A percentile compares a stretch with the other conserved stretches of the same genome.
These are phyloP conservation scores for Boechera divaricarpa DNA, from an alignment of 345 rosid genomes.

Conservation along the genomic window DNA sequence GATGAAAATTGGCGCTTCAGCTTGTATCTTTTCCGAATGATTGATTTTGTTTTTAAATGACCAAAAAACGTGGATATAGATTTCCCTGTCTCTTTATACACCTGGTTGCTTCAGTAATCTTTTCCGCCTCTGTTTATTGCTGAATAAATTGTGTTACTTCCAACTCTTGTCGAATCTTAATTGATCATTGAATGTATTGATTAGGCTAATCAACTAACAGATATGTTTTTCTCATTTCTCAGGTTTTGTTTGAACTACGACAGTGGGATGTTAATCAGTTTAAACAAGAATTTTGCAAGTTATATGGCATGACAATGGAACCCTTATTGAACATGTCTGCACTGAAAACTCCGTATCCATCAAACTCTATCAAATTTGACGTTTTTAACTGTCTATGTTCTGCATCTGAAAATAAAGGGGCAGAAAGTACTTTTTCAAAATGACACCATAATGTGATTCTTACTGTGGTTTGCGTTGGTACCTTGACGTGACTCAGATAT, in stretches of 20 bases:
- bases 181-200: not conserved
- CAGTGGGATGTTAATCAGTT: constrained; percentile 94
- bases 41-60: constrained; percentile 3
- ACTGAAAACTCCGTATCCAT: constrained; percentile 92
- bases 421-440: not conserved
- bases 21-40: constrained; percentile 15
- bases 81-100: constrained; percentile 1
- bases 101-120: constrained; percentile 18
- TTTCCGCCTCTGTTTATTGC: not conserved
- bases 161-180: constrained; percentile 14
- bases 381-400: constrained; percentile 13
- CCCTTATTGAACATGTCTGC: constrained; percentile 94
- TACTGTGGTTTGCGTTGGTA: constrained; percentile 28
- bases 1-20: constrained; percentile 19
- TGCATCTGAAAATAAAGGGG: constrained; percentile 10
- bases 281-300: constrained; percentile 88
- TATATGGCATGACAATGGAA: constrained; percentile 98
- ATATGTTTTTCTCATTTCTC: constrained; percentile 34
- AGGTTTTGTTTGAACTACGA: constrained; percentile 83
- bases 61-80: not conserved
- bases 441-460: constrained; percentile 13
- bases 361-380: constrained; percentile 28
- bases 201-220: constrained; percentile 22
- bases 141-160: constrained; percentile 14
- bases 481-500: constrained; percentile 66